Base-by-base conservation (phyloP, 768 basidiomycete genomes). In the Russula earlei region DNA sequence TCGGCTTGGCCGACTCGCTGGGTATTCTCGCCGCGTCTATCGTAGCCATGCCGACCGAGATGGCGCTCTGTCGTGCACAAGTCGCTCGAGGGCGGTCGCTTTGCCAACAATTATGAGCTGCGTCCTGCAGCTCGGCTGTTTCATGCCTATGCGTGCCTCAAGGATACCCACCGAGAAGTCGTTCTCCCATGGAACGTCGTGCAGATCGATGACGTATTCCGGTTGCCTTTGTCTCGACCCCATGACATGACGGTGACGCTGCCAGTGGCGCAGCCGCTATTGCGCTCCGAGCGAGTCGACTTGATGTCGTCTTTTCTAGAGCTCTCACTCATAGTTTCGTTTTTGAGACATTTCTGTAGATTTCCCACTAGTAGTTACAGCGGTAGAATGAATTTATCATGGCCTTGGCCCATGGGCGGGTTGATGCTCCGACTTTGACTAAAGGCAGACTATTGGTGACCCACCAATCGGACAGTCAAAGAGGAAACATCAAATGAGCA, bases 1-100 rank as follows among this genome's bases (percentile, higher is more conserved):
- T 95, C 43, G 92, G 92, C 1, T 85, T 93, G 56, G 76, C 89
- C 6, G 91, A 94, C 67, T 85, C 84, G 25, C 75, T 79, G 15
- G 91, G 91, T 0, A 91, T 80, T 53, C 62, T 81, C 29, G 48
- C 72, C 7, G 87, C 86, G 10, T 79, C 80, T 20, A 63, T 87
- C 9, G 63, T 86, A 14, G 80, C 86, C 7, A 81, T 87, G 41
- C 87, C 87, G 27, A 84, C 80, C 14, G 91, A 93, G 69, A 64
- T 93, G 4, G 75, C 72, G 57, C 75, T 93, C n/a, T 93, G 91
- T 65, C 79, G 72, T 57, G 75, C 76, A 8, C 91, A 94, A 66
- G 78, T 84, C 0, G 70, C 71, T 20, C 73, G 87, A 56, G 88
- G 87, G 20, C 87, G 85, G 71, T 66, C 72, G 66, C 67, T 90